These are phyloP conservation scores for Fusarium sp. DNA, from an alignment of 2,329 filamentous ascomycete genomes.

Conservation along the genomic window DNA sequence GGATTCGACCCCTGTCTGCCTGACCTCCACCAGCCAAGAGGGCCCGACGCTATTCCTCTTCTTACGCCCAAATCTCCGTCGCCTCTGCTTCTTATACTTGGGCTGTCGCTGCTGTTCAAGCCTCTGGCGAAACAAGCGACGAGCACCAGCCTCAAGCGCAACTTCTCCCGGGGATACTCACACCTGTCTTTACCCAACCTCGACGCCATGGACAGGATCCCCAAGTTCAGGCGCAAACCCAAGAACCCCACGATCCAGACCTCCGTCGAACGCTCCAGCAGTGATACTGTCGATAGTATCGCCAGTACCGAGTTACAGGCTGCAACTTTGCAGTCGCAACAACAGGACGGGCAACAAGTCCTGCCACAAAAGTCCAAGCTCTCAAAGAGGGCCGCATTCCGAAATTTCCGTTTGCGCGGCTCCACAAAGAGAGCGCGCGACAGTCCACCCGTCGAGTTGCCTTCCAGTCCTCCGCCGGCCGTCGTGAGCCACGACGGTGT, in stretches of 20 bases:
- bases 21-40: constrained; percentile 35
- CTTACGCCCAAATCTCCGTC: constrained; percentile 33
- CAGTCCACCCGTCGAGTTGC: constrained; percentile 51
- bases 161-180: constrained; percentile 18
- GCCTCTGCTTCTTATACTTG: constrained; percentile 27
- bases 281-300: constrained; percentile 42
- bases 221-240: constrained; percentile 55
- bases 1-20: constrained; percentile 37
- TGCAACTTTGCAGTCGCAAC: constrained; percentile 33
- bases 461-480: constrained; percentile 45
- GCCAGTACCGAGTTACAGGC: constrained; percentile 40
- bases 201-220: constrained; percentile 53
- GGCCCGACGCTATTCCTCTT: constrained; percentile 35
- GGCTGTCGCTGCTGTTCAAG: constrained; percentile 7
- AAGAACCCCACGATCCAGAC: constrained; percentile 56
- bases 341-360: constrained; percentile 23
- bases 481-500: constrained; percentile 51
- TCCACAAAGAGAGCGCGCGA: constrained; percentile 57
- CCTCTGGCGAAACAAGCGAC: constrained; percentile 15
- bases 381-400: constrained; percentile 53
- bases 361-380: constrained; percentile 38
- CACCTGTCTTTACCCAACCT: constrained; percentile 11
- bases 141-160: constrained; percentile 21
- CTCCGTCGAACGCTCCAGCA: constrained; percentile 48
- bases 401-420: constrained; percentile 55